phyloP scores from a whole-genome alignment of 2,329 filamentous ascomycete genomes.

The Exophiala viscosa region DNA sequence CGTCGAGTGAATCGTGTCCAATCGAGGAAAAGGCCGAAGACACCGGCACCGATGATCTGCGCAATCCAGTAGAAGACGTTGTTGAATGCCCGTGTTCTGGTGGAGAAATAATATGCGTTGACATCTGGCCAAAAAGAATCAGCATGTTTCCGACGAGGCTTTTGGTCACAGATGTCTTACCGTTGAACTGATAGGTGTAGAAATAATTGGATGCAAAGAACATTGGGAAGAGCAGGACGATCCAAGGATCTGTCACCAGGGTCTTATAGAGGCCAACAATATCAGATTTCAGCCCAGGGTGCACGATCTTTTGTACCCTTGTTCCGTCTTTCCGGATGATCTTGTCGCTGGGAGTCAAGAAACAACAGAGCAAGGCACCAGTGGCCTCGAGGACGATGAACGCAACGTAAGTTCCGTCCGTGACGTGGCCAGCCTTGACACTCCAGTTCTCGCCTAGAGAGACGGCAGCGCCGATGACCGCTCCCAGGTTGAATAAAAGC shows the following conservation, averaged over 20 bases:
- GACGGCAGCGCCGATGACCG: conserved; percentile 74
- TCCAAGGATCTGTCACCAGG: conserved; percentile 60
- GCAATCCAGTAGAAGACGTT: conserved; percentile 72
- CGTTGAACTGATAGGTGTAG: conserved; percentile 66
- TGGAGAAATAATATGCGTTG: conserved; percentile 67
- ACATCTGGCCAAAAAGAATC: conserved; percentile 41
- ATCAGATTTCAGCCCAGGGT: conserved; percentile 71
- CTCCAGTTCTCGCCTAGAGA: conserved; percentile 45
- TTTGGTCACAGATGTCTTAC: neutral
- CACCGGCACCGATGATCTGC: conserved; percentile 70
- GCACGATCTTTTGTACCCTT: conserved; percentile 71
- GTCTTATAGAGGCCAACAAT: conserved; percentile 67
- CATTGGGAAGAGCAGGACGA: conserved; percentile 68
- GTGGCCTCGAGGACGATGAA: conserved; percentile 68
- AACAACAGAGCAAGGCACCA: conserved; percentile 61
- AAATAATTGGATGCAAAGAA: conserved; percentile 68
- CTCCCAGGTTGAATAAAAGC: conserved; percentile 92
- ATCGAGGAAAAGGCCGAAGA: conserved; percentile 71
- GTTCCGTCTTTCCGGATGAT: conserved; percentile 69
- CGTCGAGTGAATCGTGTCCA: conserved; percentile 52
- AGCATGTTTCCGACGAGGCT: neutral
- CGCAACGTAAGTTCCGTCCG: conserved; percentile 67
- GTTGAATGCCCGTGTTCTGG: conserved; percentile 69
- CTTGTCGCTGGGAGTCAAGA: conserved; percentile 61
- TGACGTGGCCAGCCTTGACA: conserved; percentile 12